Conservation (phyloP, 2,329 filamentous ascomycete species). For the Aspergillus brasiliensis region DNA sequence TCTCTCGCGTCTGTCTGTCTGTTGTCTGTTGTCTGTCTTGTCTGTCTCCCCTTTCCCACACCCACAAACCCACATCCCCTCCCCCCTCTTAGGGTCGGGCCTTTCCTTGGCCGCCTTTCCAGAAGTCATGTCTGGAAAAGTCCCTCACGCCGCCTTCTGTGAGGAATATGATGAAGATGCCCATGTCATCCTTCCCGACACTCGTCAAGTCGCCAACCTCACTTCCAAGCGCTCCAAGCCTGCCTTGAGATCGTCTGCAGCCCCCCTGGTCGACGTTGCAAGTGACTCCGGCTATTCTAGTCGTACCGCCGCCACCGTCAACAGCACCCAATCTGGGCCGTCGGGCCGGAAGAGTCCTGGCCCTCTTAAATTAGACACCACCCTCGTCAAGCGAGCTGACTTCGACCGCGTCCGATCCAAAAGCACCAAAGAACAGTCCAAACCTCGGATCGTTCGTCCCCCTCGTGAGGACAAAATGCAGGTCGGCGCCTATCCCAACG, state of each 20-base stretch:
- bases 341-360: conserved; percentile 42
- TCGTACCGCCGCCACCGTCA: conserved; percentile 56
- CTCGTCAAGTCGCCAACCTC: conserved; percentile 54
- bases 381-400: conserved; percentile 31
- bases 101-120: conserved; percentile 26
- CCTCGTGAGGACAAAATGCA: conserved; percentile 40
- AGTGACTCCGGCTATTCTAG: conserved; percentile 67
- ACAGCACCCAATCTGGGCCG: conserved; percentile 55
- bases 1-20: conserved; percentile 1
- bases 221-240: conserved; percentile 52
- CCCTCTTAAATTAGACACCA: conserved; percentile 41
- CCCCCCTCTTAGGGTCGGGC: conserved; percentile 9
- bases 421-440: conserved; percentile 35
- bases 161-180: conserved; percentile 53
- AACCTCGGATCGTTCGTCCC: conserved; percentile 30
- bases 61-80: background rate
- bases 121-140: conserved; percentile 43
- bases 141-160: conserved; percentile 46
- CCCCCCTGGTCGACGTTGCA: conserved; percentile 49
- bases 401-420: conserved; percentile 31
- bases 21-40: too few relatives aligned
- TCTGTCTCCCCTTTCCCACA: too few relatives aligned
- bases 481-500: conserved; percentile 33
- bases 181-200: conserved; percentile 47
- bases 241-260: conserved; percentile 38